phyloP scores from a whole-genome alignment of 768 basidiomycete species.

The Terana coerulea region DNA sequence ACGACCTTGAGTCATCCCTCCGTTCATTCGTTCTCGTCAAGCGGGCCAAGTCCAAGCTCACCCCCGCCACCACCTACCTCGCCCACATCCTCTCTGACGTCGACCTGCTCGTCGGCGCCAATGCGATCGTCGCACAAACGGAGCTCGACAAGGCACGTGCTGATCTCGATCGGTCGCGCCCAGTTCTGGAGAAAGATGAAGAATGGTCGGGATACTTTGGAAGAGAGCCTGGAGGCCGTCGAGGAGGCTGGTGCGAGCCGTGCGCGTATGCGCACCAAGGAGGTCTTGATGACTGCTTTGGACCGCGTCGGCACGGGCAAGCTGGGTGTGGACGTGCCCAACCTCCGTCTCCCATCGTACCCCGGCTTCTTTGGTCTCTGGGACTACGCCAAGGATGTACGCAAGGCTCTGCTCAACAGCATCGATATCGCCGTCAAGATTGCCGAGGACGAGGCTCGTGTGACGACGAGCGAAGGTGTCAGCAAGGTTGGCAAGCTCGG shows the following conservation, averaged over 20 bases:
- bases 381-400: conserved; percentile 84
- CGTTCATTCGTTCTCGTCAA: conserved; percentile 95
- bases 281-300: conserved; percentile 61
- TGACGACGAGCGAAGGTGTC: conserved; percentile 62
- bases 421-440: conserved; percentile 75
- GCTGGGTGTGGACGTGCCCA: conserved; percentile 49
- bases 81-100: conserved; percentile 87
- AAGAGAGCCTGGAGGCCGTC: conserved; percentile 70
- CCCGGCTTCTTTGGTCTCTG: conserved; percentile 79
- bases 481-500: conserved; percentile 63
- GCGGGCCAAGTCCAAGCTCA: conserved; percentile 93
- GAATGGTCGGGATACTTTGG: conserved; percentile 64
- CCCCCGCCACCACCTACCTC: conserved; percentile 90
- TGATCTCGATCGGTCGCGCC: conserved; percentile 66
- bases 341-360: conserved; percentile 66
- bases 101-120: conserved; percentile 81
- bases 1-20: conserved; percentile 83
- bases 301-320: conserved; percentile 75
- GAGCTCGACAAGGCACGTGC: conserved; percentile 71
- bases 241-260: conserved; percentile 72
- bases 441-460: conserved; percentile 81
- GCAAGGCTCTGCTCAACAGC: conserved; percentile 69
- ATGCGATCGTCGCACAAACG: conserved; percentile 77
- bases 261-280: conserved; percentile 51
- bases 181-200: conserved; percentile 89